A percentile compares a stretch with the other conserved stretches of the same genome.
phyloP scores from a whole-genome alignment of 164 flowering plant genomes.

The Vitis rupestris region DNA sequence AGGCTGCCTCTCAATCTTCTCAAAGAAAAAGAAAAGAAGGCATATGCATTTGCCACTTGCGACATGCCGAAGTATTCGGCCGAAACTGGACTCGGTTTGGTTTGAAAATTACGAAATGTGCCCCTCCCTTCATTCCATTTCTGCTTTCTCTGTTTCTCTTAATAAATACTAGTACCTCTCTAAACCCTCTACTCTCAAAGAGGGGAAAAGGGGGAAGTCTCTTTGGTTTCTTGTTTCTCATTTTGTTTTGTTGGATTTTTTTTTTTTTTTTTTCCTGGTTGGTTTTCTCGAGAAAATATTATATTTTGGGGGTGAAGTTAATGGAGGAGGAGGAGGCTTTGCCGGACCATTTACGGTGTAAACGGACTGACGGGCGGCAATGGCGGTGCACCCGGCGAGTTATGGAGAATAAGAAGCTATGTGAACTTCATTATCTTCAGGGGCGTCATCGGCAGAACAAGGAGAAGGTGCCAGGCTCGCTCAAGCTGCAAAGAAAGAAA shows the following conservation, averaged over 20 bases:
- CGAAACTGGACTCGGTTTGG: constrained; percentile 18
- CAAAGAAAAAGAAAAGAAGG: no score
- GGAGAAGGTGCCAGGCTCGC: constrained; percentile 49
- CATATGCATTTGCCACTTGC: background rate
- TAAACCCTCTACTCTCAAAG: background rate
- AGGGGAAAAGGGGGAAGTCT: no score
- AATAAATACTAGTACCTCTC: background rate
- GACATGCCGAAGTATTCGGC: constrained; percentile 6
- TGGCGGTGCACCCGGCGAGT: constrained; percentile 57
- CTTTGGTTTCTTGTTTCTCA: background rate
- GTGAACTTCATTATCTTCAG: constrained; percentile 60
- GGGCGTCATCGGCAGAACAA: constrained; percentile 54
- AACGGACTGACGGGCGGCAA: constrained; percentile 38
- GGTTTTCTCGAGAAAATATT: background rate
- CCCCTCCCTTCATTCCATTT: constrained; percentile 11
- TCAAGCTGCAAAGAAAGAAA: constrained; percentile 42
- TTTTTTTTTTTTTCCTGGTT: background rate
- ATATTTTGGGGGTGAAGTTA: background rate
- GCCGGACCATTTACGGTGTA: constrained; percentile 39
- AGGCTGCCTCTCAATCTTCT: no score
- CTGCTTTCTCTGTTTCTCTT: constrained; percentile 8
- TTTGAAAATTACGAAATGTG: constrained; percentile 15
- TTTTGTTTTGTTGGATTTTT: background rate
- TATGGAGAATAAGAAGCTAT: constrained; percentile 44
- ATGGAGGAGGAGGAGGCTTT: constrained; percentile 22